These are phyloP conservation scores for Candida coleopterorum DNA, from an alignment of 805 yeast genomes.

Conservation along the genomic window DNA sequence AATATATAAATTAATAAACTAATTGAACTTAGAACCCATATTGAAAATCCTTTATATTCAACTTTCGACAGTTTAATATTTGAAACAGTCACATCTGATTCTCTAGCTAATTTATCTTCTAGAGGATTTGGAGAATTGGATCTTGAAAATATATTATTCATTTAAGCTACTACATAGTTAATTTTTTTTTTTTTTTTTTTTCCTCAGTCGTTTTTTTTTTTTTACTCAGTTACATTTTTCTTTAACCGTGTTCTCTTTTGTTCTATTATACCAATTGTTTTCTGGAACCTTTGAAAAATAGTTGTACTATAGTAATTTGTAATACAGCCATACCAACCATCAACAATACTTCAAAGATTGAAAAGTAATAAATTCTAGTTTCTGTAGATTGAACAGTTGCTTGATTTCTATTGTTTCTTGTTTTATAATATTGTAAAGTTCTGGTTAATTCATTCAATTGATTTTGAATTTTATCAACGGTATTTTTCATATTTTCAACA, in stretches of 20 bases:
- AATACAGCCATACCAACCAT: conserved; percentile 72
- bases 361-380: conserved; percentile 71
- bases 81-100: conserved; percentile 57
- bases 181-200: conserved; percentile 1
- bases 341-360: conserved; percentile 62
- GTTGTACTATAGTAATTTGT: conserved; percentile 65
- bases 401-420: conserved; percentile 90
- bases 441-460: conserved; percentile 55
- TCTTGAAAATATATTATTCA: conserved; percentile 2
- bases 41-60: conserved; percentile 86
- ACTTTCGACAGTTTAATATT: conserved; percentile 53
- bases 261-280: conserved; percentile 56
- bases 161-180: neutral
- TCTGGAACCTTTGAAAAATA: conserved; percentile 68
- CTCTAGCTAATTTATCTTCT: conserved; percentile 54
- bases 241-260: too few species aligned
- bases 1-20: conserved; percentile 51
- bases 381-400: conserved; percentile 79
- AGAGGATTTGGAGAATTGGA: conserved; percentile 5
- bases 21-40: conserved; percentile 62
- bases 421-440: conserved; percentile 74
- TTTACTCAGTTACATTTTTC: too few species aligned
- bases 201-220: too few species aligned
- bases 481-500: conserved; percentile 47
- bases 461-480: conserved; percentile 54